These are phyloP conservation scores for Penstemon barbatus DNA, from an alignment of 257 asterid genomes.

Conservation along the genomic window DNA sequence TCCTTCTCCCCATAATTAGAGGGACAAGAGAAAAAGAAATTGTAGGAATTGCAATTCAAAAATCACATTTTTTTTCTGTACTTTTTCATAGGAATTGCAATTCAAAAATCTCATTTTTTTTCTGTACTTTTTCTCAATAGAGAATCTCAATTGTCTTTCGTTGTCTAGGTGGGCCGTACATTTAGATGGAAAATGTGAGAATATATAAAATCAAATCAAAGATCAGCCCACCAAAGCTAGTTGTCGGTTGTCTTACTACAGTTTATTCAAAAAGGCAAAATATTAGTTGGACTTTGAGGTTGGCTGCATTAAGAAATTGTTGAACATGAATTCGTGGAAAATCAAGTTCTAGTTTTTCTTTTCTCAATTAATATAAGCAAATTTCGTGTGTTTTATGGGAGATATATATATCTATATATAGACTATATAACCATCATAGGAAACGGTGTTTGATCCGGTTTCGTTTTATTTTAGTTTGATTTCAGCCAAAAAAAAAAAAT, in stretches of 20 bases:
- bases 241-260: slow-evolving; percentile 14
- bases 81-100: neutral
- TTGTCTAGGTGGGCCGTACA: slow-evolving; percentile 31
- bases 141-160: neutral
- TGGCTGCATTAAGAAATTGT: too few relatives aligned
- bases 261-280: neutral
- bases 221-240: neutral
- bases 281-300: too few relatives aligned
- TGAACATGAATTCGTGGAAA: too few relatives aligned
- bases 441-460: too few relatives aligned
- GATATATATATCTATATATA: too few relatives aligned
- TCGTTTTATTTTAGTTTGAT: too few relatives aligned
- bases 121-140: too few relatives aligned
- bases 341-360: too few relatives aligned
- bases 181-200: neutral
- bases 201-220: neutral
- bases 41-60: slow-evolving; percentile 22
- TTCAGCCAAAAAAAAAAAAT: too few relatives aligned
- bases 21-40: neutral
- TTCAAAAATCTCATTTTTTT: slow-evolving; percentile 9
- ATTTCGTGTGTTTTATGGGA: neutral
- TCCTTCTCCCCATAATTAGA: slow-evolving; percentile 25
- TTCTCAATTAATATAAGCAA: too few relatives aligned
- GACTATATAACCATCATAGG: too few relatives aligned
- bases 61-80: neutral